phyloP scores from a whole-genome alignment of 768 basidiomycete species.

The Hydnomerulius pinastri region DNA sequence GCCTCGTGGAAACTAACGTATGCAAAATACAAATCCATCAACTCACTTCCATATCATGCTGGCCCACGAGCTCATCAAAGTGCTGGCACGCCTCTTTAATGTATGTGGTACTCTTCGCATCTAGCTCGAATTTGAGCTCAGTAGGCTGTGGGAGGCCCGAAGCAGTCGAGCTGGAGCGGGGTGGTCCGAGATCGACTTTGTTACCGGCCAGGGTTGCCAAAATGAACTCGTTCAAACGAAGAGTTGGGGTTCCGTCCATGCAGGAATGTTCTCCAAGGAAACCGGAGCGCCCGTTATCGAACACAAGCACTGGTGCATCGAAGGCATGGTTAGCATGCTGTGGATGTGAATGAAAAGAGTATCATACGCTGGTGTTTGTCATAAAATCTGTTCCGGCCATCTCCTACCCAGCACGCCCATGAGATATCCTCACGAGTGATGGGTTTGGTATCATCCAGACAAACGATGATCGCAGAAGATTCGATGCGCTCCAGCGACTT shows the following conservation, averaged over 20 bases:
- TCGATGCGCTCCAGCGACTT: slow-evolving; percentile 77
- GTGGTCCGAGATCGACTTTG: slow-evolving; percentile 75
- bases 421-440: slow-evolving; percentile 80
- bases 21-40: neutral
- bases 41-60: slow-evolving; percentile 78
- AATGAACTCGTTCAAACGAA: slow-evolving; percentile 94
- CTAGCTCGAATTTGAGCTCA: slow-evolving; percentile 73
- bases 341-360: neutral
- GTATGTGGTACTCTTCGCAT: slow-evolving; percentile 50
- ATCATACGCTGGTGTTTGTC: slow-evolving; percentile 93
- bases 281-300: slow-evolving; percentile 91
- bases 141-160: slow-evolving; percentile 52
- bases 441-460: slow-evolving; percentile 82
- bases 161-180: slow-evolving; percentile 36
- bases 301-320: slow-evolving; percentile 76
- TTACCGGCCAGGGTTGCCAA: slow-evolving; percentile 70
- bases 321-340: slow-evolving; percentile 6
- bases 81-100: slow-evolving; percentile 61
- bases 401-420: slow-evolving; percentile 85
- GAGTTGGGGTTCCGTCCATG: slow-evolving; percentile 93
- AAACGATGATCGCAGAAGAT: slow-evolving; percentile 84
- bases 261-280: slow-evolving; percentile 90
- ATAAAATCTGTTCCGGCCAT: slow-evolving; percentile 90
- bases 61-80: slow-evolving; percentile 74
- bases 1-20: neutral